Conservation (phyloP, 768 basidiomycete species). For the Agrocybe praecox region DNA sequence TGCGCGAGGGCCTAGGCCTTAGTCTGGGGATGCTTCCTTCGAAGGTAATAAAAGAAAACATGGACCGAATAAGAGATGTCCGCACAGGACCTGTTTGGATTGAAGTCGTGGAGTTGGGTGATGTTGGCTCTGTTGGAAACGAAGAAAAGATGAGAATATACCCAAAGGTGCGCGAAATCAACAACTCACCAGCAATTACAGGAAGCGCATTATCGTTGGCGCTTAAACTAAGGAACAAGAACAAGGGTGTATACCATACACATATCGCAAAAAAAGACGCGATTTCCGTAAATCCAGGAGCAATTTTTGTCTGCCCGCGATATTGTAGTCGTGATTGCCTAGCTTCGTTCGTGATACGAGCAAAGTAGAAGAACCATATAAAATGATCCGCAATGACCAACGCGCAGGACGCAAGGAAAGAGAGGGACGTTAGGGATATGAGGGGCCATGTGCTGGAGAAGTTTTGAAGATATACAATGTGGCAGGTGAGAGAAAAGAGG, state of each 20-base stretch:
- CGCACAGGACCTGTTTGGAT: slow-evolving; percentile 33
- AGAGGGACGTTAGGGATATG: slow-evolving; percentile 84
- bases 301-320: slow-evolving; percentile 35
- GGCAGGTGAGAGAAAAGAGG: slow-evolving; percentile 80
- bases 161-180: background rate
- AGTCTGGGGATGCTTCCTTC: slow-evolving; percentile 39
- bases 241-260: slow-evolving; percentile 90
- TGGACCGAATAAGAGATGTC: slow-evolving; percentile 68
- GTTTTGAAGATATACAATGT: slow-evolving; percentile 90
- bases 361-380: slow-evolving; percentile 96
- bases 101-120: slow-evolving; percentile 35
- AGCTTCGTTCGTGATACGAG: slow-evolving; percentile 66
- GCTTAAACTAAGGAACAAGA: slow-evolving; percentile 92
- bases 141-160: background rate
- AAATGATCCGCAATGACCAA: slow-evolving; percentile 92
- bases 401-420: slow-evolving; percentile 84
- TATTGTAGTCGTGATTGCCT: slow-evolving; percentile 50
- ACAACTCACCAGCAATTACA: slow-evolving; percentile 50
- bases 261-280: slow-evolving; percentile 84
- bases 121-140: slow-evolving; percentile 38
- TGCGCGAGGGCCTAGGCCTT: slow-evolving; percentile 45
- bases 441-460: slow-evolving; percentile 90
- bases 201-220: slow-evolving; percentile 98
- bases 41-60: slow-evolving; percentile 53
- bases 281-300: slow-evolving; percentile 68